Percentiles rank a stretch among this genome's conserved stretches.
Evolutionary conservation across 2,329 filamentous ascomycete genomes (phyloP).

Genomic region (Paramyrothecium sp.): DNA sequence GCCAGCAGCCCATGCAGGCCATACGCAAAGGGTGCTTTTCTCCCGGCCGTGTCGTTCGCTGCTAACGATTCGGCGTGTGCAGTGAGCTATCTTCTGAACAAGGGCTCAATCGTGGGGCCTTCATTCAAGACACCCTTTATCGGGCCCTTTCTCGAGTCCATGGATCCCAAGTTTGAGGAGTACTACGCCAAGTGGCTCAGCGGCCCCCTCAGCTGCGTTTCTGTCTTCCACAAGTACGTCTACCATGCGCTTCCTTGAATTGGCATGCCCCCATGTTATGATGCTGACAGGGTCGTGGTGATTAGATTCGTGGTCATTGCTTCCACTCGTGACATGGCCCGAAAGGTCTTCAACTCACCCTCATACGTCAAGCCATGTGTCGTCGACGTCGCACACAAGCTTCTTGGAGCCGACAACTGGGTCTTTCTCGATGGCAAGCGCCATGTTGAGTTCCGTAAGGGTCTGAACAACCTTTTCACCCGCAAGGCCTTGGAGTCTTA

Average conservation of each 20-base stretch:
- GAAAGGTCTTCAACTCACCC: conserved; percentile 96
- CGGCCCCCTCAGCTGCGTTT: conserved; percentile 91
- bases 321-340: conserved; percentile 89
- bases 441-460: conserved; percentile 96
- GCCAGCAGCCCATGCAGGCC: too few relatives aligned
- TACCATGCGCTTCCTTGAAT: not conserved
- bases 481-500: conserved; percentile 84
- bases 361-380: conserved; percentile 92
- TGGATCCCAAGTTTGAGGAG: conserved; percentile 87
- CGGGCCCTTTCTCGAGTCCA: conserved; percentile 90
- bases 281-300: not conserved
- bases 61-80: conserved; percentile 9
- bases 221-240: conserved; percentile 95
- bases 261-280: not conserved
- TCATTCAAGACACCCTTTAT: conserved; percentile 80
- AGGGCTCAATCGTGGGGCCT: conserved; percentile 75
- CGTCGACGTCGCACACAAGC: conserved; percentile 90
- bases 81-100: conserved; percentile 75
- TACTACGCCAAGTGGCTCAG: conserved; percentile 93
- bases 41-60: not conserved
- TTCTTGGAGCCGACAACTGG: conserved; percentile 90
- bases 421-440: conserved; percentile 94
- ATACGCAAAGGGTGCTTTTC: not conserved
- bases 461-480: conserved; percentile 91
- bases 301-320: conserved; percentile 93